Percentiles rank a stretch among this genome's conserved stretches.
phyloP scores from a whole-genome alignment of 768 basidiomycete species.

The Termitomyces sp. region DNA sequence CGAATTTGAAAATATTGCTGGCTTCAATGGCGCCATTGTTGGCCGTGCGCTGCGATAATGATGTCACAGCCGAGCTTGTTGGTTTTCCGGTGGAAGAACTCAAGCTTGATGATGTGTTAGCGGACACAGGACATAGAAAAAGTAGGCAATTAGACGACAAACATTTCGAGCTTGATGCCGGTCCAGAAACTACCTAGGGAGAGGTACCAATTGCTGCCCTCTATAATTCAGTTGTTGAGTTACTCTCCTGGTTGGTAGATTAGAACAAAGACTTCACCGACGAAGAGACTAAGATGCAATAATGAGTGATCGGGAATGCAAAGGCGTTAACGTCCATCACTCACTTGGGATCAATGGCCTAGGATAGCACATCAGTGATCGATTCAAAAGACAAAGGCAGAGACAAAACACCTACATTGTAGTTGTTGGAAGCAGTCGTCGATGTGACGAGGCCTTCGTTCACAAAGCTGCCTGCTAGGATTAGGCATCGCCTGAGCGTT shows the following conservation, averaged over 20 bases:
- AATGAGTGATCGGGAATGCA: background rate
- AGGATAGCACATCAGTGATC: background rate
- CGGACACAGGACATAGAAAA: background rate
- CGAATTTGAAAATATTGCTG: conserved; percentile 39
- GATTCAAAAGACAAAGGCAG: background rate
- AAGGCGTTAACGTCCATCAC: background rate
- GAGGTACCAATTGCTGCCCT: conserved; percentile 41
- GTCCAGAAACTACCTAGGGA: conserved; percentile 55
- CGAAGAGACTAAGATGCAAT: background rate
- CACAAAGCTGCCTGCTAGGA: conserved; percentile 33
- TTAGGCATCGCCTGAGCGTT: background rate
- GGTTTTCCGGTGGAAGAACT: conserved; percentile 40
- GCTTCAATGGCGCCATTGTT: conserved; percentile 47
- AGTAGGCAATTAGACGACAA: background rate
- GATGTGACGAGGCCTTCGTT: conserved; percentile 47
- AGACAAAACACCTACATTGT: conserved; percentile 31
- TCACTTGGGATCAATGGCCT: conserved; percentile 12
- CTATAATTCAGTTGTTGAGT: background rate
- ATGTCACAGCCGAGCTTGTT: conserved; percentile 32
- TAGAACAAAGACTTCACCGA: background rate
- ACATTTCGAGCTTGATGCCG: conserved; percentile 39
- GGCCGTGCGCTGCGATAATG: conserved; percentile 43
- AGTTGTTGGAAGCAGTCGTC: conserved; percentile 32
- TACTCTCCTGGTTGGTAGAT: background rate
- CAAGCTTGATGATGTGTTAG: conserved; percentile 19